Conservation (phyloP, 2,329 filamentous ascomycete genomes). For the Clarireedia homoeocarpa region DNA sequence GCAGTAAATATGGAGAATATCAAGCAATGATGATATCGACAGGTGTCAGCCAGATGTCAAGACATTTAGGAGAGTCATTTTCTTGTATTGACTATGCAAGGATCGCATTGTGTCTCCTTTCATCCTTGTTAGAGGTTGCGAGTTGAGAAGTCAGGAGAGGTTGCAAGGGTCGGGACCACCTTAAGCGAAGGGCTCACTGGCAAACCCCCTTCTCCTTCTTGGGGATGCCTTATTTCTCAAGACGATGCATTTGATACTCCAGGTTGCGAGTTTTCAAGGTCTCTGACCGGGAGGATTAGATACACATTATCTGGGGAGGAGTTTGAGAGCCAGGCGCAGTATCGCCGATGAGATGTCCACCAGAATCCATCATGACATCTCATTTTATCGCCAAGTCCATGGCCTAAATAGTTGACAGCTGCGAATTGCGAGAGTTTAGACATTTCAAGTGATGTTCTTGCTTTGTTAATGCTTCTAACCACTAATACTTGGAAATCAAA, state of each 20-base stretch:
- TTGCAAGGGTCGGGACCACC: background rate
- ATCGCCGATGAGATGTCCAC: background rate
- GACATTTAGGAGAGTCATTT: too few relatives aligned
- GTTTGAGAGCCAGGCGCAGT: background rate
- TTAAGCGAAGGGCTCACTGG: background rate
- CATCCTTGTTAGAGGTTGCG: background rate
- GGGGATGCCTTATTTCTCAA: background rate
- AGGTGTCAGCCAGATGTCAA: too few relatives aligned
- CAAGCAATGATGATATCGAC: too few relatives aligned
- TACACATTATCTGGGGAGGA: background rate
- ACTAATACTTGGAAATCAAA: background rate
- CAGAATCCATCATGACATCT: background rate
- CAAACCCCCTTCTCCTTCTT: background rate
- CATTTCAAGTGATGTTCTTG: background rate
- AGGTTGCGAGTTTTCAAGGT: background rate
- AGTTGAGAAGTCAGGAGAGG: background rate
- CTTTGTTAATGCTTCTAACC: background rate
- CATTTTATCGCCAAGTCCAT: background rate
- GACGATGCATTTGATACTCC: background rate
- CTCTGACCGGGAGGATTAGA: background rate
- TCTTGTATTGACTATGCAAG: too few relatives aligned
- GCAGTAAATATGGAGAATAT: too few relatives aligned
- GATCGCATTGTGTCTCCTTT: too few relatives aligned
- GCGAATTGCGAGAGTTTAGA: background rate
- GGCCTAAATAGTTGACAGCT: background rate